Evolutionary conservation across 306 rosid species (phyloP), one percentile per base, ranked within the genome.

Genomic region (Alnus rubra): DNA sequence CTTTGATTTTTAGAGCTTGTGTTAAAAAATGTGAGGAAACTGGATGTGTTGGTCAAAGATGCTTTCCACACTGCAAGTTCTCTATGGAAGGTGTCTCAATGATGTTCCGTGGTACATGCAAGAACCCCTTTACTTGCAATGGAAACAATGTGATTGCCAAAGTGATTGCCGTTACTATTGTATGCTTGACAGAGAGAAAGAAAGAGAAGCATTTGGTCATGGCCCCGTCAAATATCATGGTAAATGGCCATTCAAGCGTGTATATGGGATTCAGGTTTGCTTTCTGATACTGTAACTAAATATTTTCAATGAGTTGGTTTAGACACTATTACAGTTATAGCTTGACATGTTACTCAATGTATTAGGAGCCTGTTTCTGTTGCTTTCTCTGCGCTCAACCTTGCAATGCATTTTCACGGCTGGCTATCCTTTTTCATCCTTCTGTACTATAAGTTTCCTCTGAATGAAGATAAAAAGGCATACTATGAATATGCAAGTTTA

Each of bases 351-450:
- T 54, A 62, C 78, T 30, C 73, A 35, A 83, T 84, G 64, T 9
- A 73, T 74, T 79, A 93, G 98, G 93, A 93, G 81, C 97, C 91
- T 77, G 89, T 85, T 81, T 91, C 97, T 60, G 93, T 91, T 79
- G 88, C 73, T 74, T 90, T 91, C 78, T 91, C 92, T 68, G 86
- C 77, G 9, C 89, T 93, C 78, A 93, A 91, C 82, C 93, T 93
- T 76, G 87, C 86, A 71, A 73, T 82, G 84, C 95, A 93, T 87
- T 81, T 91, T 62, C 89, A 88, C 81, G 97, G 98, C 53, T 93
- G 94, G 98, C 55, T 87, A 16, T 91, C 92, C 45, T 88, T 90
- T 82, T 79, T 86, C 81, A 73, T 76, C 76, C 92, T 91, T 84
- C 19, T 89, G 19, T 74, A 89, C 83, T 77, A 86, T n/a, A 86